Base-by-base conservation (phyloP, 2,329 filamentous ascomycete species). In the Calonectria montana region DNA sequence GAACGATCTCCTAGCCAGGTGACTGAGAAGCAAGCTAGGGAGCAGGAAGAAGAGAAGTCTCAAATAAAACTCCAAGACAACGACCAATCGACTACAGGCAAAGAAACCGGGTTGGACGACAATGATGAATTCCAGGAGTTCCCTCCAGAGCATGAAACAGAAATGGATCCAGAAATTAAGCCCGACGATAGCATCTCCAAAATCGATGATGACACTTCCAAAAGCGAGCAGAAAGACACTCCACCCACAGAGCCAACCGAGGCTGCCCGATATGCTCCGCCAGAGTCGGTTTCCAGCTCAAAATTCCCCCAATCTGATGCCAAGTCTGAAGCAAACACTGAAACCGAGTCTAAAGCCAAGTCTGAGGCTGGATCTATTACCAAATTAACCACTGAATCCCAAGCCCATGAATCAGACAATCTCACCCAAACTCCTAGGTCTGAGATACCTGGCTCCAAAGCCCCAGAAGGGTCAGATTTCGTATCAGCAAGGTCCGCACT, bases 401-500 rank as follows among this genome's bases (percentile, higher is more conserved):
- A 67, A 39, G 35, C 62, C 12, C 35, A 29, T 27, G 47, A 76
- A 55, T 53, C 48, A 53, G 43, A 23, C 5, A 18, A 47, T 23
- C 43, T 47, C 13, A 65, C 69, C 27, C 72, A 84, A 78, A 71
- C 82, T 2, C 37, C 75, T 23, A 70, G 71, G 53, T 69, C 71
- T 2, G 73, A 74, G 16, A 48, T 62, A 6, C 67, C 73, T 23
- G 71, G 18, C 25, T 47, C 50, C 9, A 41, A 29, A 12, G 68
- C 37, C 10, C 80, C n/a, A 8, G 82, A 35, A 80, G 81, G 47
- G 78, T 83, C 69, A 39, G 43, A 65, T 16, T 57, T 41, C 18
- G 74, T 75, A 18, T 47, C n/a, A n/a, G 31, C 71, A 55, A 67
- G 77, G 50, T 70, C 73, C 10, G 50, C 76, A 8, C 67, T 29